Base-by-base conservation (phyloP, 192 early-diverging fungal species). In the Rhizoclosmatium sp. region DNA sequence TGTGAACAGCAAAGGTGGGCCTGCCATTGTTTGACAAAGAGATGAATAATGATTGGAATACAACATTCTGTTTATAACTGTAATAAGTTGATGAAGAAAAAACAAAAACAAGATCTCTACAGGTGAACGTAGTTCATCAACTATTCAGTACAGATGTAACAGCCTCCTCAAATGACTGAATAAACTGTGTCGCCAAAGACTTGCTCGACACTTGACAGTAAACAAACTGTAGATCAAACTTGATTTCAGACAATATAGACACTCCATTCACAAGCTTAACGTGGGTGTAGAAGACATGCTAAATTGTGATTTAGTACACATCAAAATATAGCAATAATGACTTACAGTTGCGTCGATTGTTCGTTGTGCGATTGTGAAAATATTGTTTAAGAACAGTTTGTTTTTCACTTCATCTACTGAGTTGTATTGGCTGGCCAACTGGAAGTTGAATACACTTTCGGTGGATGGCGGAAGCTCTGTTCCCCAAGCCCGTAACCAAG, bases 311-410 rank as follows among this genome's bases (percentile, higher is more conserved):
- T 23, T 46, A 47, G 69, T 31, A 14, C 23, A 73, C 10, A 45
- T 0, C 9, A 45, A 58, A 2, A 41, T 14, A 23, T 23, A 16
- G 23, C 7, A 31, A 66, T 3, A 7, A 79, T 3, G 21, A 80
- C 82, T 85, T 66, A 89, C 90, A 65, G 84, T 78, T 14, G 82
- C 84, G 71, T 87, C 89, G 3, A 92, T 76, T 1, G 73, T 60
- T 44, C 92, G 79, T 76, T 91, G 82, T 0, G 92, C 92, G n/a
- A 93, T 89, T 7, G 87, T 87, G 72, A 92, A 92, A 23, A 93
- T 85, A 65, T 87, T 91, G 82, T 88, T 89, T 71, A 41, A 21
- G 42, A 10, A 23, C 78, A 85, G 60, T 51, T 49, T 46, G n/a
- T 23, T 61, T 19, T 70, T 46, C 54, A 78, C 65, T 0, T 59